Conservation (phyloP, 176 grass and related monocot species). For the Juncus effusus region DNA sequence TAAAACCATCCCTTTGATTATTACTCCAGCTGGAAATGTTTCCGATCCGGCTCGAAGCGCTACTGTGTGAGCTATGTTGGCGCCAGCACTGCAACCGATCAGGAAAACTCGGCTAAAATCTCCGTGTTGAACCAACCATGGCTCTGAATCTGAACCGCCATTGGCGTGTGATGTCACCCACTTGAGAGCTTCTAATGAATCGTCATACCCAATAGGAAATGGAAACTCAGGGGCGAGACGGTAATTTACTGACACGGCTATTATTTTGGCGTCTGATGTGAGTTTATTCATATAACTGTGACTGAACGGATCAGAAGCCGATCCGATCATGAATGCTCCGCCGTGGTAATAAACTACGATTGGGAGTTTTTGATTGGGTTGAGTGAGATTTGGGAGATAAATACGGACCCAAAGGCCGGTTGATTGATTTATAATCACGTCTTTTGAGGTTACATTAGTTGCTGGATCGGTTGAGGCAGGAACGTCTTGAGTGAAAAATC, state of each 20-base stretch:
- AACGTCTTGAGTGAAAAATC: slow-evolving; percentile 23
- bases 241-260: slow-evolving; percentile 66
- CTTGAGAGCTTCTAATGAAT: slow-evolving; percentile 42
- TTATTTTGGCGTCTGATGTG: slow-evolving; percentile 35
- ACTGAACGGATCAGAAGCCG: slow-evolving; percentile 55
- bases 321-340: slow-evolving; percentile 62
- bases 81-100: slow-evolving; percentile 46
- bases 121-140: slow-evolving; percentile 55
- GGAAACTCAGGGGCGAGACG: slow-evolving; percentile 76
- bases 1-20: slow-evolving; percentile 37
- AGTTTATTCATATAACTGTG: slow-evolving; percentile 44
- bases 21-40: slow-evolving; percentile 4
- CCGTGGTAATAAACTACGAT: slow-evolving; percentile 62
- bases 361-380: slow-evolving; percentile 31
- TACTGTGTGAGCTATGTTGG: slow-evolving; percentile 64
- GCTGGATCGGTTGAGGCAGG: slow-evolving; percentile 46
- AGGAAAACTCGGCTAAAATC: slow-evolving; percentile 59
- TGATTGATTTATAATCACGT: slow-evolving; percentile 43
- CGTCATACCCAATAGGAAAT: slow-evolving; percentile 61
- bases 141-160: slow-evolving; percentile 10
- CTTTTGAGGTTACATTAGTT: slow-evolving; percentile 51
- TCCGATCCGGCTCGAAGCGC: slow-evolving; percentile 44
- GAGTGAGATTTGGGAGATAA: slow-evolving; percentile 48
- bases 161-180: slow-evolving; percentile 63
- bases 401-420: slow-evolving; percentile 57